A percentile compares a stretch with the other conserved stretches of the same genome.
Conservation (phyloP, 2,329 filamentous ascomycete species). For the Tolypocladium ovalisporum region DNA sequence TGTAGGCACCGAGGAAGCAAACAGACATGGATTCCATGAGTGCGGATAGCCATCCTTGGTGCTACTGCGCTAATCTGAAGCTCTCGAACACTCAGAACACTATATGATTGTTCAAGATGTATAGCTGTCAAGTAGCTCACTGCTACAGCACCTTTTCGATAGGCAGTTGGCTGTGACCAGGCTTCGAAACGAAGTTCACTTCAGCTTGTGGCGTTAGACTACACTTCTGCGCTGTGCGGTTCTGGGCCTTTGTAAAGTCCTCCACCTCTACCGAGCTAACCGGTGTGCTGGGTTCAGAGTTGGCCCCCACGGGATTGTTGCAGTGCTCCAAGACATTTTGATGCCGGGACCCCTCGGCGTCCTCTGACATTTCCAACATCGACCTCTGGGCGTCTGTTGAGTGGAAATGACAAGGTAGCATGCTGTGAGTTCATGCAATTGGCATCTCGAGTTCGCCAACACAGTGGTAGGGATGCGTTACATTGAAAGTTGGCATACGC, state of each 20-base stretch:
- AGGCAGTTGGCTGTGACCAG: not conserved
- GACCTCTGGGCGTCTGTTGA: not conserved
- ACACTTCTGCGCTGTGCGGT: not conserved
- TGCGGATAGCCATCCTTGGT: too few species aligned
- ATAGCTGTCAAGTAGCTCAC: not conserved
- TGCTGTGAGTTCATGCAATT: not conserved
- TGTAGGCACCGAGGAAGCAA: too few species aligned
- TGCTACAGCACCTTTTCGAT: not conserved
- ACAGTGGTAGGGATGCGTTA: not conserved
- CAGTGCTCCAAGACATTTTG: not conserved
- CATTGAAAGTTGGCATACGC: not conserved
- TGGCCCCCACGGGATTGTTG: not conserved
- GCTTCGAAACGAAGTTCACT: not conserved
- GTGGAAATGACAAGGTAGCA: not conserved
- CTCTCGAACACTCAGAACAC: too few species aligned
- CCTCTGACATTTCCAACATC: not conserved
- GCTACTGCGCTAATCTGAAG: too few species aligned
- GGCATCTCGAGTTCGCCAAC: not conserved
- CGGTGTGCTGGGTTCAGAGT: not conserved
- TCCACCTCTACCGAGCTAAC: not conserved
- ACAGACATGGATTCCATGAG: too few species aligned
- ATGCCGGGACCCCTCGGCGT: not conserved
- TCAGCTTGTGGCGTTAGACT: too few species aligned
- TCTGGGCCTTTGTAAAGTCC: not conserved
- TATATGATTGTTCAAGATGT: too few species aligned